Percentiles rank a stretch among this genome's conserved stretches.
These are phyloP conservation scores for Piloderma croceum DNA, from an alignment of 768 basidiomycete genomes.

Conservation along the genomic window DNA sequence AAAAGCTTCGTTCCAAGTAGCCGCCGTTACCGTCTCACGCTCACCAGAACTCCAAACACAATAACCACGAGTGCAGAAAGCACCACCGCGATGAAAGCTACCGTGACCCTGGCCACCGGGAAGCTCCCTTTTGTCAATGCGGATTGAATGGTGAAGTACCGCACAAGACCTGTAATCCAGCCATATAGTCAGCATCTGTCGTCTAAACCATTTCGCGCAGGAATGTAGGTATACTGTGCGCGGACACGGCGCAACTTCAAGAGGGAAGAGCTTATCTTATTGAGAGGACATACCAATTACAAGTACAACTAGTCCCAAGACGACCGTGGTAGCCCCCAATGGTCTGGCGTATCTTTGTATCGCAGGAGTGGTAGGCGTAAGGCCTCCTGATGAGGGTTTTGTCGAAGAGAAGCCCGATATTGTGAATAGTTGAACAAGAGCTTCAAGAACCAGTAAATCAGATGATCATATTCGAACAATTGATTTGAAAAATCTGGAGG, in stretches of 20 bases:
- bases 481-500: not conserved
- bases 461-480: constrained; percentile 19
- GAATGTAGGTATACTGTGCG: not conserved
- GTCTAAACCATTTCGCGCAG: not conserved
- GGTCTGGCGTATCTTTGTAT: constrained; percentile 38
- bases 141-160: constrained; percentile 51
- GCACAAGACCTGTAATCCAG: constrained; percentile 45
- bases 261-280: not conserved
- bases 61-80: constrained; percentile 36
- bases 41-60: constrained; percentile 41
- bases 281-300: constrained; percentile 36
- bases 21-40: too few relatives aligned
- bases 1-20: too few relatives aligned
- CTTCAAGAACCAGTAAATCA: too few relatives aligned
- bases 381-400: too few relatives aligned
- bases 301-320: constrained; percentile 43
- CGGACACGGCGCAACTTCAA: not conserved
- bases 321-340: constrained; percentile 45
- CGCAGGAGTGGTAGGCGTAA: not conserved
- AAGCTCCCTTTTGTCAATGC: constrained; percentile 47
- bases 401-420: constrained; percentile 22
- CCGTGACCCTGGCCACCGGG: constrained; percentile 45
- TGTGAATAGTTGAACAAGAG: constrained; percentile 53
- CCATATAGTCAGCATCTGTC: not conserved
- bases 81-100: constrained; percentile 35